These are phyloP conservation scores for Russula olivacea DNA, from an alignment of 768 basidiomycete species.

Conservation along the genomic window DNA sequence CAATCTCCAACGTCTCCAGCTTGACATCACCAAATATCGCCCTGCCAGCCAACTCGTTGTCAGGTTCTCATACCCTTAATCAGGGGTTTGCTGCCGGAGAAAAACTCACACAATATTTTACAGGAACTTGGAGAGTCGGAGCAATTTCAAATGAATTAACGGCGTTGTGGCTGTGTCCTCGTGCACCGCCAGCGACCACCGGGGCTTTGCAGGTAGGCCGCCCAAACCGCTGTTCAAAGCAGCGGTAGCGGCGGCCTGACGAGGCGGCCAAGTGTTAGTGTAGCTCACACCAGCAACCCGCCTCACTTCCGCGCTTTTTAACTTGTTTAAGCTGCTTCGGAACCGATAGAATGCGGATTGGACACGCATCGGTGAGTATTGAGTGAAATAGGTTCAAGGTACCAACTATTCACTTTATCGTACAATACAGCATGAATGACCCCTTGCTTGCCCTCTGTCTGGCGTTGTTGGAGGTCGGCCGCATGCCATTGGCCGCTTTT, in stretches of 20 bases:
- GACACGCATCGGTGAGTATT: background rate
- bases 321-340: constrained; percentile 5
- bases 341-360: background rate
- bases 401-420: background rate
- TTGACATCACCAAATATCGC: too few relatives aligned
- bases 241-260: background rate
- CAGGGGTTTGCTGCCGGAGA: constrained; percentile 9
- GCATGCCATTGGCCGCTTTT: background rate
- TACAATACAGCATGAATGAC: background rate
- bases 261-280: background rate
- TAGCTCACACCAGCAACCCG: background rate
- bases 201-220: background rate
- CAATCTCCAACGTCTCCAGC: too few relatives aligned
- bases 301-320: background rate
- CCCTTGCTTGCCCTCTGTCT: background rate
- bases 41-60: too few relatives aligned
- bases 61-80: constrained; percentile 5
- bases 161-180: constrained; percentile 20
- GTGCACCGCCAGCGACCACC: background rate
- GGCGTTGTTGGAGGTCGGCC: background rate
- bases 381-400: background rate
- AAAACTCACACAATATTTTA: background rate
- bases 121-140: too few relatives aligned
- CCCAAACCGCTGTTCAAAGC: background rate
- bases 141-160: background rate